A percentile compares a stretch with the other conserved stretches of the same genome.
Evolutionary conservation across 495 filamentous ascomycete genomes (phyloP).

Genomic region (Penicillium soppii): DNA sequence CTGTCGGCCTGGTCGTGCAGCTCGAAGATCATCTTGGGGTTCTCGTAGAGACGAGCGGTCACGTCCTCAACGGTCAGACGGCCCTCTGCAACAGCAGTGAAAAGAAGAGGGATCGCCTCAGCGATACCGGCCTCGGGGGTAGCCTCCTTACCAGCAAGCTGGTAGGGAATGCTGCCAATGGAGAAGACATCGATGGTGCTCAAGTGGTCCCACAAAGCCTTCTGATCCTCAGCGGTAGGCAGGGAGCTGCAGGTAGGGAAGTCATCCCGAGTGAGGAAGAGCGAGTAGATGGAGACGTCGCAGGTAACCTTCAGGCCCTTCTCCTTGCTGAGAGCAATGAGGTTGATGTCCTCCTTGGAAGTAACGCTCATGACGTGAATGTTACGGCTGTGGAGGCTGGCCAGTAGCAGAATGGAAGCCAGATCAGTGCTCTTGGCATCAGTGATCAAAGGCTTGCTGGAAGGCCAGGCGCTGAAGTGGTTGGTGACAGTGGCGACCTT

Average conservation of each 20-base stretch:
- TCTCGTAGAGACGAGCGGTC: slow-evolving; percentile 68
- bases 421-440: slow-evolving; percentile 83
- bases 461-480: slow-evolving; percentile 80
- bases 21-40: slow-evolving; percentile 83
- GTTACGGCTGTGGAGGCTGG: slow-evolving; percentile 79
- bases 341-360: slow-evolving; percentile 76
- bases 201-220: slow-evolving; percentile 76
- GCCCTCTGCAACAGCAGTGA: slow-evolving; percentile 76
- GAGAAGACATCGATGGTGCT: slow-evolving; percentile 81
- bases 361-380: slow-evolving; percentile 83
- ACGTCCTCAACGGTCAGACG: slow-evolving; percentile 74
- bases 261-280: slow-evolving; percentile 76
- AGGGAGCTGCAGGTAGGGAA: slow-evolving; percentile 67
- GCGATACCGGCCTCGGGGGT: slow-evolving; percentile 66
- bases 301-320: slow-evolving; percentile 84
- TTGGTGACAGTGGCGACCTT: slow-evolving; percentile 79
- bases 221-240: slow-evolving; percentile 70
- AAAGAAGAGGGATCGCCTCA: slow-evolving; percentile 73
- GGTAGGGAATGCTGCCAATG: slow-evolving; percentile 78
- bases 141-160: slow-evolving; percentile 64
- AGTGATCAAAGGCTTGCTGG: slow-evolving; percentile 79
- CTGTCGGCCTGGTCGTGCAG: slow-evolving; percentile 78
- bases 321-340: slow-evolving; percentile 78
- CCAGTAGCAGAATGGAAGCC: slow-evolving; percentile 75
- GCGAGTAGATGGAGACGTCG: slow-evolving; percentile 78